phyloP scores from a whole-genome alignment of 2,329 filamentous ascomycete species.

The Mycosphaerella sp. region DNA sequence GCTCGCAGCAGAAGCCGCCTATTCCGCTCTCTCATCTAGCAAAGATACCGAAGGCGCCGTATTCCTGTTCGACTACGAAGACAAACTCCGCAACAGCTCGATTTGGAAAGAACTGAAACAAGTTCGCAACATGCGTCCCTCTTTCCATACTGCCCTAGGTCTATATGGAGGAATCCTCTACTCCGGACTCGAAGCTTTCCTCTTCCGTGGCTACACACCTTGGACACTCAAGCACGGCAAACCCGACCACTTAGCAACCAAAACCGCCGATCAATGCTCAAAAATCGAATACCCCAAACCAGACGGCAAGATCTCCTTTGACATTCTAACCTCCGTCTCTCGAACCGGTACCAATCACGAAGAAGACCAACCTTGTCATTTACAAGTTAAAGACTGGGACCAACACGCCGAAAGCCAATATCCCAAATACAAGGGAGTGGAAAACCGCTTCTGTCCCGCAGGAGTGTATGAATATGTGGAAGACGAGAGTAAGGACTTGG shows the following conservation, averaged over 20 bases:
- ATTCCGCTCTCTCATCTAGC: constrained; percentile 58
- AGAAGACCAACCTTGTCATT: constrained; percentile 93
- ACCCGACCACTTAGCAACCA: constrained; percentile 72
- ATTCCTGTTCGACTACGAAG: constrained; percentile 93
- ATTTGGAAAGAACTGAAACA: constrained; percentile 95
- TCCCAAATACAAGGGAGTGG: constrained; percentile 82
- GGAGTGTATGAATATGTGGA: constrained; percentile 98
- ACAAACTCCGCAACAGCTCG: constrained; percentile 71
- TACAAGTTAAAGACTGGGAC: constrained; percentile 94
- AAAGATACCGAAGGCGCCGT: constrained; percentile 59
- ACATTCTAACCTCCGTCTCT: constrained; percentile 91
- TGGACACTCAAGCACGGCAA: constrained; percentile 88
- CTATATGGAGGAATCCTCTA: constrained; percentile 87
- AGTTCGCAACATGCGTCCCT: constrained; percentile 95
- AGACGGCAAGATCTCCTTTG: constrained; percentile 89
- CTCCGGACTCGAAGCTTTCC: constrained; percentile 83
- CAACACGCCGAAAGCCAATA: constrained; percentile 76
- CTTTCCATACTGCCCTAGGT: constrained; percentile 82
- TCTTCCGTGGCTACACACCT: constrained; percentile 77
- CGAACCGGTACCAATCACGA: constrained; percentile 97
- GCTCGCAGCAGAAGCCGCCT: constrained; percentile 88
- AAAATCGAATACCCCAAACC: constrained; percentile 98
- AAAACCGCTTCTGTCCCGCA: constrained; percentile 95
- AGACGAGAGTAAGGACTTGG: constrained; percentile 76
- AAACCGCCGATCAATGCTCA: constrained; percentile 66